Percentiles rank a stretch among this genome's conserved stretches.
phyloP scores from a whole-genome alignment of 768 basidiomycete genomes.

The Psilocybe subaeruginosa region DNA sequence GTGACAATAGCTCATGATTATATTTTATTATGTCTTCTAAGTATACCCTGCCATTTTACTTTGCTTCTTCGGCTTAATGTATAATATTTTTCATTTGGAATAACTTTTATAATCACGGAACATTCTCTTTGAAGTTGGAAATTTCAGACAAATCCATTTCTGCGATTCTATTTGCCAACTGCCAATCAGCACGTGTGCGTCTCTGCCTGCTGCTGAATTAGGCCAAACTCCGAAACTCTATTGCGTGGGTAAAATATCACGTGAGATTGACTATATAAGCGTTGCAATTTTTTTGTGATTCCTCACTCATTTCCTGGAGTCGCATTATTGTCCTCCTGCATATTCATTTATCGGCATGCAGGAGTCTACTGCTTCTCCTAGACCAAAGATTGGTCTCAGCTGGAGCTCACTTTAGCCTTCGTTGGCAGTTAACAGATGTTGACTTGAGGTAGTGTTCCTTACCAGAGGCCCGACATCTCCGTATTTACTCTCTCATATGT shows the following conservation, averaged over 20 bases:
- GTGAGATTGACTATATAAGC: constrained; percentile 14
- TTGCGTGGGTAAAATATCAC: constrained; percentile 7
- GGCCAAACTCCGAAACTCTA: too few species aligned
- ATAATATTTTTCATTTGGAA: neutral
- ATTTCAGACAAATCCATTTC: too few species aligned
- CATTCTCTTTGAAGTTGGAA: too few species aligned
- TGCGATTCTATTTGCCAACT: too few species aligned
- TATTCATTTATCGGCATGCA: constrained; percentile 24
- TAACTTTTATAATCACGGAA: too few species aligned
- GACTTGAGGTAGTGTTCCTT: constrained; percentile 31
- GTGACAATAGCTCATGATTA: constrained; percentile 21
- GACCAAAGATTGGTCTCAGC: constrained; percentile 25
- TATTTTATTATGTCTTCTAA: constrained; percentile 11
- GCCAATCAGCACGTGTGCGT: too few species aligned
- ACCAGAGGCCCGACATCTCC: constrained; percentile 27
- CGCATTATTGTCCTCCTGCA: constrained; percentile 32
- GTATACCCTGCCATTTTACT: neutral
- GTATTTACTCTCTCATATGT: neutral
- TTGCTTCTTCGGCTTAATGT: neutral
- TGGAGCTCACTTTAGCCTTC: constrained; percentile 28
- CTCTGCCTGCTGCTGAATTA: too few species aligned
- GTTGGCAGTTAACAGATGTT: constrained; percentile 20
- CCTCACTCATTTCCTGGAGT: constrained; percentile 28
- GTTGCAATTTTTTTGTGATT: constrained; percentile 11
- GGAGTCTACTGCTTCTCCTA: constrained; percentile 30